Evolutionary conservation across 2,329 filamentous ascomycete species (phyloP).

Genomic region (Pseudogymnoascus sp.): DNA sequence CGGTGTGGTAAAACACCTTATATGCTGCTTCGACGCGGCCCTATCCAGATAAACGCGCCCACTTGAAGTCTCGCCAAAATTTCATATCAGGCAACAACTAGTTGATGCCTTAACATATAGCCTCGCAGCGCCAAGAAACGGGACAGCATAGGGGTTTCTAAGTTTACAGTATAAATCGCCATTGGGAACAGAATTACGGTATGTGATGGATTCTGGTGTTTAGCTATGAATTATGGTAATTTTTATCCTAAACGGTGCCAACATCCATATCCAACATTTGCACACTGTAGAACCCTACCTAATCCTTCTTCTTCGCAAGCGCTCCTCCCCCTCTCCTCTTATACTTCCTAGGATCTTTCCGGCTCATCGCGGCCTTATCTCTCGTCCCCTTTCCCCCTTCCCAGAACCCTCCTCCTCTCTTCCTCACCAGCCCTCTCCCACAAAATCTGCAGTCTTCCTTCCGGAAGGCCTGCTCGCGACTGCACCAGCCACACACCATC

Average conservation of each 20-base stretch:
- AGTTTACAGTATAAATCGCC: not conserved
- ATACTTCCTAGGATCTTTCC: conserved; percentile 69
- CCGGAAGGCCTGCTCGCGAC: conserved; percentile 71
- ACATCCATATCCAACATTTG: not conserved
- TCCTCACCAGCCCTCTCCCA: conserved; percentile 60
- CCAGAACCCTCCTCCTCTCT: conserved; percentile 68
- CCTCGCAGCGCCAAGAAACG: not conserved
- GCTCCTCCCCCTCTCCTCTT: conserved; percentile 44
- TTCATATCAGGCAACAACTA: conserved; percentile 9
- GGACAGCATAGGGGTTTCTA: not conserved
- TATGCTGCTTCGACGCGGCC: conserved; percentile 8
- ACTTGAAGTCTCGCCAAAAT: conserved; percentile 9
- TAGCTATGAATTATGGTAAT: not conserved
- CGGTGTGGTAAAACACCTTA: conserved; percentile 9
- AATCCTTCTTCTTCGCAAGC: not conserved
- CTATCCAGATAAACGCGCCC: conserved; percentile 10
- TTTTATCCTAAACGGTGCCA: not conserved
- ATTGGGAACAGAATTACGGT: not conserved
- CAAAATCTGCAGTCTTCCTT: conserved; percentile 72
- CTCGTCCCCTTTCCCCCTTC: conserved; percentile 80
- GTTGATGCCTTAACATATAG: not conserved
- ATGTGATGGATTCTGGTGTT: not conserved
- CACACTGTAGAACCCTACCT: not conserved
- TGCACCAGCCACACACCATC: conserved; percentile 78
- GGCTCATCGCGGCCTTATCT: conserved; percentile 62